phyloP scores from a whole-genome alignment of 2,329 filamentous ascomycete genomes.

The Pyrenophora tritici-repentis region DNA sequence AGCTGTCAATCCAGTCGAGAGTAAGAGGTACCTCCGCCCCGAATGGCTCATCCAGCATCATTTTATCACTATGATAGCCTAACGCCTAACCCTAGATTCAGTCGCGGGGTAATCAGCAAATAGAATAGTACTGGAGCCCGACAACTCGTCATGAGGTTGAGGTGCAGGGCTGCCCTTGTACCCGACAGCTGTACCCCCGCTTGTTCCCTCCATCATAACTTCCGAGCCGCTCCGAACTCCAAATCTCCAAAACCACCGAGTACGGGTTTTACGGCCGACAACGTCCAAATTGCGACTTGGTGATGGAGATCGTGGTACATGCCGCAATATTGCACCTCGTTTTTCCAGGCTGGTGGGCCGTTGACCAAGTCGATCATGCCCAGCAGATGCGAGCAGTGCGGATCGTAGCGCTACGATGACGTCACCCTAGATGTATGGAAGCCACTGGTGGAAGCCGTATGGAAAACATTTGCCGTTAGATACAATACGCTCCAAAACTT shows the following conservation, averaged over 20 bases:
- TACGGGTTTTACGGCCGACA: background rate
- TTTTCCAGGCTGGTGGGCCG: background rate
- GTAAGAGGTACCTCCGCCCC: background rate
- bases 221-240: slow-evolving; percentile 6
- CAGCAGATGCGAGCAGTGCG: slow-evolving; percentile 27
- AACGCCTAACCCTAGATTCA: background rate
- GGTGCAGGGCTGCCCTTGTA: background rate
- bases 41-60: background rate
- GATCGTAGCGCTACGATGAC: slow-evolving; percentile 21
- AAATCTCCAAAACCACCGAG: background rate
- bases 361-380: background rate
- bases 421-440: slow-evolving; percentile 1
- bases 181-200: background rate
- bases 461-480: slow-evolving; percentile 21
- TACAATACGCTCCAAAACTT: slow-evolving; percentile 18
- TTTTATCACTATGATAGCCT: slow-evolving; percentile 10
- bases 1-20: background rate
- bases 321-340: background rate
- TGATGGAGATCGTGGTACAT: background rate
- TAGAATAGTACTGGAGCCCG: slow-evolving; percentile 9
- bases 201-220: slow-evolving; percentile 4
- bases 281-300: background rate
- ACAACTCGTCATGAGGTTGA: slow-evolving; percentile 5
- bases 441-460: too few species aligned
- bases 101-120: slow-evolving; percentile 19